phyloP scores from a whole-genome alignment of 345 rosid species.

The Physaria fendleri region DNA sequence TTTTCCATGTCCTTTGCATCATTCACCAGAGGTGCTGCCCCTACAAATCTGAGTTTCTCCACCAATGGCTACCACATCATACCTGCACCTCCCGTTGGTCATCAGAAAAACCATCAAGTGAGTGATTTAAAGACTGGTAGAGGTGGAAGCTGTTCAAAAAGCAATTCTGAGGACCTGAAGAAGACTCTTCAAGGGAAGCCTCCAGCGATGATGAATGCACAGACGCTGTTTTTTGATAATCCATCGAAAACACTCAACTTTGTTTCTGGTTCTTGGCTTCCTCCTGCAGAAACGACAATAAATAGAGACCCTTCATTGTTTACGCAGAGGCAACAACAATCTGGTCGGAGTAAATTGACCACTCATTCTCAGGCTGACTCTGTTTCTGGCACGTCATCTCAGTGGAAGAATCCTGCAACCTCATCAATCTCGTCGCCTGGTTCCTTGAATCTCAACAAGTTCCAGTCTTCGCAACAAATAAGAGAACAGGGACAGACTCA shows the following conservation, averaged over 20 bases:
- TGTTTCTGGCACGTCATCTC: slow-evolving; percentile 25
- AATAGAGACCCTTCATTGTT: slow-evolving; percentile 25
- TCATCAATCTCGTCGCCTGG: slow-evolving; percentile 21
- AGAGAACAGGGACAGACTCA: slow-evolving; percentile 41
- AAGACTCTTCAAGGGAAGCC: slow-evolving; percentile 32
- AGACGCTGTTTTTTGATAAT: slow-evolving; percentile 45
- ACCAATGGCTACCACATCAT: slow-evolving; percentile 40
- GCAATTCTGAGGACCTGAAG: slow-evolving; percentile 35
- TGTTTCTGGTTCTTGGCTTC: slow-evolving; percentile 46
- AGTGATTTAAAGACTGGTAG: slow-evolving; percentile 41
- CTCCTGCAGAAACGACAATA: slow-evolving; percentile 21
- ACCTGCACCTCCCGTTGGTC: slow-evolving; percentile 29
- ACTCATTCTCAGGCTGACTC: slow-evolving; percentile 26
- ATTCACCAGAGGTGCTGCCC: slow-evolving; percentile 26
- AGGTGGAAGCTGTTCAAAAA: slow-evolving; percentile 26
- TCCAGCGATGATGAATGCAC: slow-evolving; percentile 25
- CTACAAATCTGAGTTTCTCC: slow-evolving; percentile 45
- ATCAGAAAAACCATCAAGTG: slow-evolving; percentile 36
- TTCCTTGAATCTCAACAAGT: slow-evolving; percentile 26
- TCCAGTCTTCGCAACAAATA: slow-evolving; percentile 35
- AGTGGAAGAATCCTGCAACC: slow-evolving; percentile 37
- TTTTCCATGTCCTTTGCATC: slow-evolving; percentile 45
- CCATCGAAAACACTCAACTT: slow-evolving; percentile 44
- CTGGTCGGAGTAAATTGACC: slow-evolving; percentile 30
- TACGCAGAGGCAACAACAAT: slow-evolving; percentile 35